phyloP scores from a whole-genome alignment of 208 protist genomes.

The Leishmania tropica region DNA sequence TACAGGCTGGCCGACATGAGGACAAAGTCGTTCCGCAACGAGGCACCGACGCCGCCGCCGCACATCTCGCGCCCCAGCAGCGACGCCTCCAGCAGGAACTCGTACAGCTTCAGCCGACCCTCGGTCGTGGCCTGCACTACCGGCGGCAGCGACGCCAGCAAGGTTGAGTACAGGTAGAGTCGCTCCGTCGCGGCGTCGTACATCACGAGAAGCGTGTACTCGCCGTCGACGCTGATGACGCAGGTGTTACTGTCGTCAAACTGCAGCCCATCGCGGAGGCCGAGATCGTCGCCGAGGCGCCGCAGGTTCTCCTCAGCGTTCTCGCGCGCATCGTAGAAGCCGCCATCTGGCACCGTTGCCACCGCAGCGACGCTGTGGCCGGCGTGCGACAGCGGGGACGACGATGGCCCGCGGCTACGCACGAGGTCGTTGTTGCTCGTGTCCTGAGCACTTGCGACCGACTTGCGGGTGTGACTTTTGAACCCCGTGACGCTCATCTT shows the following conservation, averaged over 20 bases:
- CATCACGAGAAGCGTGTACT: conserved; percentile 69
- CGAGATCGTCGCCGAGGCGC: conserved; percentile 69
- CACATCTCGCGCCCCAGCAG: conserved; percentile 83
- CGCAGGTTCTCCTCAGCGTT: conserved; percentile 64
- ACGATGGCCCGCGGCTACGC: conserved; percentile 16
- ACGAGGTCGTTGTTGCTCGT: conserved; percentile 8
- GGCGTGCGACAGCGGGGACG: not conserved
- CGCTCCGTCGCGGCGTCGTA: conserved; percentile 74
- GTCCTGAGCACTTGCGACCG: not conserved
- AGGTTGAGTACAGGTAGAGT: conserved; percentile 79
- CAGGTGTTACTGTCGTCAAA: conserved; percentile 78
- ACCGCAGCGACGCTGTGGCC: not conserved
- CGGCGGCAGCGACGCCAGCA: conserved; percentile 59
- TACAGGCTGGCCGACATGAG: conserved; percentile 76
- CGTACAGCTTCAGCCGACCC: conserved; percentile 58
- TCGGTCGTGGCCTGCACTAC: conserved; percentile 11
- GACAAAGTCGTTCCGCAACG: conserved; percentile 58
- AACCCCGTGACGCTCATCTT: not conserved
- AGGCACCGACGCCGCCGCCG: conserved; percentile 76
- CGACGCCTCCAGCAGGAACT: conserved; percentile 74
- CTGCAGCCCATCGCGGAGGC: conserved; percentile 41
- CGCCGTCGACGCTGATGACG: conserved; percentile 61
- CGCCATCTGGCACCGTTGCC: conserved; percentile 26
- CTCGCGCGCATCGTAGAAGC: conserved; percentile 51
- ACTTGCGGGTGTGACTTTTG: not conserved